Evolutionary conservation across 805 yeast species (phyloP).

Genomic region (Tetrapisispora namnaoensis): DNA sequence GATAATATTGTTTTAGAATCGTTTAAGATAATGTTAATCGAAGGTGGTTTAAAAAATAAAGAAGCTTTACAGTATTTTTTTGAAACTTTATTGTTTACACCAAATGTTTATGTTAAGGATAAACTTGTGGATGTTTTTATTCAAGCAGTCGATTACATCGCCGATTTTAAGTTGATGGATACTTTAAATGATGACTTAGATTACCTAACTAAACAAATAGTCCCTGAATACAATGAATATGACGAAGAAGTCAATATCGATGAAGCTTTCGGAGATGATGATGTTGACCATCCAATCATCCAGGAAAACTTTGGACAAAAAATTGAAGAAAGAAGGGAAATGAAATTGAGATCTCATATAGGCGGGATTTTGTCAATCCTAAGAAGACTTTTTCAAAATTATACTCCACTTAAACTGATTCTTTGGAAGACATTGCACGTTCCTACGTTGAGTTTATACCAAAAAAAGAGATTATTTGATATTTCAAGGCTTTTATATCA

Average conservation of each 20-base stretch:
- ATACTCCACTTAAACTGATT: constrained; percentile 45
- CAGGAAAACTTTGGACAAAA: constrained; percentile 14
- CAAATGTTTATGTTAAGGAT: constrained; percentile 41
- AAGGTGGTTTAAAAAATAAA: constrained; percentile 70
- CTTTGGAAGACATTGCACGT: constrained; percentile 67
- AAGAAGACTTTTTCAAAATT: constrained; percentile 25
- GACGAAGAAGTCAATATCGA: constrained; percentile 7
- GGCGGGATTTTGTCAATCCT: constrained; percentile 19
- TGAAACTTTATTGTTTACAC: constrained; percentile 45
- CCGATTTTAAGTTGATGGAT: constrained; percentile 49
- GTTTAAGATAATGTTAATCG: constrained; percentile 52
- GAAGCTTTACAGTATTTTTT: constrained; percentile 54
- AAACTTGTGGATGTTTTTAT: constrained; percentile 40
- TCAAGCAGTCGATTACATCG: constrained; percentile 53
- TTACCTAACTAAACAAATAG: constrained; percentile 21
- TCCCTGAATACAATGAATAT: constrained; percentile 14
- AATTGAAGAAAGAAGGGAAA: constrained; percentile 14
- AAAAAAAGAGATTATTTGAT: constrained; percentile 54
- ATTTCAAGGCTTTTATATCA: constrained; percentile 56
- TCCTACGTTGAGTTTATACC: constrained; percentile 47
- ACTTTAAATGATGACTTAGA: constrained; percentile 59
- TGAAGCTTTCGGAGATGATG: constrained; percentile 7
- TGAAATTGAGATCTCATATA: constrained; percentile 20
- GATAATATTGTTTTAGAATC: constrained; percentile 56
- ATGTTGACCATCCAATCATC: constrained; percentile 8